Conservation (phyloP, 495 filamentous ascomycete genomes). For the Annulohypoxylon moriforme region DNA sequence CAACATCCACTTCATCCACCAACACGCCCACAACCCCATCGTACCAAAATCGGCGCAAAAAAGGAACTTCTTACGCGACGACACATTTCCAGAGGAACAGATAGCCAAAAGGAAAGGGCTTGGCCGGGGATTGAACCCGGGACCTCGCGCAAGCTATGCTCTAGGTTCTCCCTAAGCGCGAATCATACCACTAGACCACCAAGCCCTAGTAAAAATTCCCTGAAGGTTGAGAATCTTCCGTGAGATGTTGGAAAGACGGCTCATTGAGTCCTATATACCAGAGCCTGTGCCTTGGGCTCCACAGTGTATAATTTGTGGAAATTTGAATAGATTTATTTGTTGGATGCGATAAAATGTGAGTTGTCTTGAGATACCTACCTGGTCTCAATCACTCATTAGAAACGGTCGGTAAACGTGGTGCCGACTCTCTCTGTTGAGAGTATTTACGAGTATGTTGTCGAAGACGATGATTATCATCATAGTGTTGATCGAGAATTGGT, state of each 20-base stretch:
- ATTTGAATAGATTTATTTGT: background rate
- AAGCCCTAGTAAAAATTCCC: background rate
- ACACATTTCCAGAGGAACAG: background rate
- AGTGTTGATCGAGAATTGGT: no score
- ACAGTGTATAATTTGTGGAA: background rate
- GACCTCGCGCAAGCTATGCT: background rate
- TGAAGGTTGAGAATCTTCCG: no score
- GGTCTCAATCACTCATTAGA: no score
- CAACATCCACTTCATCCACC: background rate
- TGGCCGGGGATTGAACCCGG: slow-evolving; percentile 2
- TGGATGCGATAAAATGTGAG: background rate
- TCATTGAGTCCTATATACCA: background rate
- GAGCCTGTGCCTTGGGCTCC: background rate
- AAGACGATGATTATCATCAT: no score
- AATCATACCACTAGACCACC: slow-evolving; percentile 12
- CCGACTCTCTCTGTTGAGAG: no score
- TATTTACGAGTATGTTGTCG: no score
- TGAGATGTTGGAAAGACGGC: background rate
- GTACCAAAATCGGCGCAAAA: background rate
- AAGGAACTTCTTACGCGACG: background rate
- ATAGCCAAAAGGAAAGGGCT: background rate
- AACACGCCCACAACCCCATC: slow-evolving; percentile 1
- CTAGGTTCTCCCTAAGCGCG: slow-evolving; percentile 8
- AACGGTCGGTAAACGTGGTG: no score
- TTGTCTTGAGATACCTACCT: no score